Percentiles rank a stretch among this genome's conserved stretches.
Conservation (phyloP, 2,329 filamentous ascomycete species). For the Paecilomyces dactylethromorphus region DNA sequence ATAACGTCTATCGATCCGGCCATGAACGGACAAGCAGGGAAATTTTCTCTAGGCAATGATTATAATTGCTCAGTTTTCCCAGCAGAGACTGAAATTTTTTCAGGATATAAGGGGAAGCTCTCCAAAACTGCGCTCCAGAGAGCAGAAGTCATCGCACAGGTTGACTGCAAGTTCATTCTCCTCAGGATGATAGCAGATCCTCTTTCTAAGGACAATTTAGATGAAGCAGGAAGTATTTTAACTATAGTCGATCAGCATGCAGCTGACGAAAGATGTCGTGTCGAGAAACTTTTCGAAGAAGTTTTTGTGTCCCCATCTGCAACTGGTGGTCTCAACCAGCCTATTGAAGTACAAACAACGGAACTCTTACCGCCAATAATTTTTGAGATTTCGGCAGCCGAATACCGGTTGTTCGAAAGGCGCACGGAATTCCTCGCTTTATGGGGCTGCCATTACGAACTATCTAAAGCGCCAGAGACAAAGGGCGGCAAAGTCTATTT, state of each 20-base stretch:
- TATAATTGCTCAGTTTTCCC: conserved; percentile 16
- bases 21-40: conserved; percentile 9
- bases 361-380: conserved; percentile 47
- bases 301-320: conserved; percentile 32
- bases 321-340: conserved; percentile 5
- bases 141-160: conserved; percentile 68
- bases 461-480: conserved; percentile 18
- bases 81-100: conserved; percentile 16
- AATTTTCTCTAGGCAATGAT: conserved; percentile 7
- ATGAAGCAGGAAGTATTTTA: conserved; percentile 37
- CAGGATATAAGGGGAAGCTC: conserved; percentile 38
- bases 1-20: conserved; percentile 33
- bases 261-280: conserved; percentile 77
- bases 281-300: conserved; percentile 64
- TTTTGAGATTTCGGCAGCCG: conserved; percentile 59
- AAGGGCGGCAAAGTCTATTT: conserved; percentile 40
- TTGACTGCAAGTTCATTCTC: conserved; percentile 86
- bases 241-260: conserved; percentile 90
- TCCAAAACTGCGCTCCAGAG: conserved; percentile 55
- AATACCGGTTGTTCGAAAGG: conserved; percentile 52
- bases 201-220: not conserved
- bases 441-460: conserved; percentile 70
- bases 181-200: conserved; percentile 45
- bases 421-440: conserved; percentile 53
- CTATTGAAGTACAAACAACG: conserved; percentile 21